Conservation (phyloP, 2,329 filamentous ascomycete genomes). For the Calonectria leucothoes region DNA sequence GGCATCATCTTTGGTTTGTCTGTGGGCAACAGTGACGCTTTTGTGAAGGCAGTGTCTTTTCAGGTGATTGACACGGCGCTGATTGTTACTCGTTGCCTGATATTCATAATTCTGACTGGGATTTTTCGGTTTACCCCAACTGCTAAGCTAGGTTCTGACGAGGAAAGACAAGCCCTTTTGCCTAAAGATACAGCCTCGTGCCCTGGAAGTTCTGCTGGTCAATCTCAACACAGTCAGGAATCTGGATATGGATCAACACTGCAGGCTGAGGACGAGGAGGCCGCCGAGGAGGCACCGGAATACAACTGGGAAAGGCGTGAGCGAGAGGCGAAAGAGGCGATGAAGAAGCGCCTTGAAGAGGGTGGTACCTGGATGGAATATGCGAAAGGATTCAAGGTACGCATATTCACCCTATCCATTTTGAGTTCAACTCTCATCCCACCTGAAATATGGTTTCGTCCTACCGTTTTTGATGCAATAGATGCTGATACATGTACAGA, state of each 20-base stretch:
- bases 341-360: slow-evolving; percentile 76
- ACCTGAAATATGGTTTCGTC: background rate
- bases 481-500: slow-evolving; percentile 50
- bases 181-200: slow-evolving; percentile 42
- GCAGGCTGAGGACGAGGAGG: slow-evolving; percentile 50
- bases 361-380: slow-evolving; percentile 84
- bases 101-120: slow-evolving; percentile 30
- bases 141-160: slow-evolving; percentile 53
- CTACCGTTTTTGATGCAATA: background rate
- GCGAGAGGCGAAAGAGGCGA: slow-evolving; percentile 66
- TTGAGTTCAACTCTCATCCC: background rate
- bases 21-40: slow-evolving; percentile 7
- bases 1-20: slow-evolving; percentile 53
- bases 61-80: slow-evolving; percentile 39
- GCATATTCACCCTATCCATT: slow-evolving; percentile 11
- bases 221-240: slow-evolving; percentile 34
- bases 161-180: slow-evolving; percentile 70
- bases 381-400: slow-evolving; percentile 75
- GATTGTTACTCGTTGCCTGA: slow-evolving; percentile 31
- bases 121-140: slow-evolving; percentile 27
- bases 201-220: slow-evolving; percentile 35
- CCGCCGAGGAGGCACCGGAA: slow-evolving; percentile 57
- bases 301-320: slow-evolving; percentile 65
- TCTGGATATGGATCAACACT: slow-evolving; percentile 57
- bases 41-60: slow-evolving; percentile 23